Conservation (phyloP, 176 grass and related monocot genomes). For the Poa pratensis region DNA sequence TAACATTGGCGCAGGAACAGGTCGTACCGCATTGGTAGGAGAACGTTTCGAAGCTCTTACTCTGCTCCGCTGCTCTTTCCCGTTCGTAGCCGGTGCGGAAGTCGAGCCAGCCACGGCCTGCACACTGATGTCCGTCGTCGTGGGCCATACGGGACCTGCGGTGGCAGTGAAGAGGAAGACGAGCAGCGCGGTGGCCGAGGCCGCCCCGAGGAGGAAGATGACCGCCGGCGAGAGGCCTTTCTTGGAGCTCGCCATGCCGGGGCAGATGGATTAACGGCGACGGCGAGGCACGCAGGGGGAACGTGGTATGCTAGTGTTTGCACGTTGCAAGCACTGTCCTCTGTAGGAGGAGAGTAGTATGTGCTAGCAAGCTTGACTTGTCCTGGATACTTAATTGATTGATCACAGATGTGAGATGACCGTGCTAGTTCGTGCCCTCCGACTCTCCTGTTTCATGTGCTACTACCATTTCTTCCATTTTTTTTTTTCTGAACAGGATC, state of each 20-base stretch:
- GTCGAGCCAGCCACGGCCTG: neutral
- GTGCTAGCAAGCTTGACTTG: constrained; percentile 9
- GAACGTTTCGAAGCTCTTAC: neutral
- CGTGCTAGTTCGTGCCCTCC: constrained; percentile 18
- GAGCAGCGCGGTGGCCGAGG: constrained; percentile 43
- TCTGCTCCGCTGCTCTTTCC: neutral
- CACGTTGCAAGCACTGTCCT: neutral
- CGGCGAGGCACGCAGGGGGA: neutral
- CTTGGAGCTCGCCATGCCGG: constrained; percentile 44
- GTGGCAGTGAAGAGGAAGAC: constrained; percentile 45
- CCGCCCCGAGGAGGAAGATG: constrained; percentile 50
- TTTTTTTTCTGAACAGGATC: no score
- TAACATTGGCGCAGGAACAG: constrained; percentile 1
- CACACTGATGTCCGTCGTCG: neutral
- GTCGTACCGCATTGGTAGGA: neutral
- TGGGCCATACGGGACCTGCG: constrained; percentile 1
- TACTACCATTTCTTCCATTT: no score
- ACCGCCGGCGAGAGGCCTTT: constrained; percentile 15
- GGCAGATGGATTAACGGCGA: neutral
- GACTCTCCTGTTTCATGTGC: neutral
- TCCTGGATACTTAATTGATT: neutral
- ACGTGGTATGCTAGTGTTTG: neutral
- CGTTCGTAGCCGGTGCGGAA: neutral
- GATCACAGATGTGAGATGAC: neutral
- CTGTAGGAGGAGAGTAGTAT: no score